Evolutionary conservation across 2,329 filamentous ascomycete species (phyloP).

Genomic region (Aspergillus ochraceoroseus): DNA sequence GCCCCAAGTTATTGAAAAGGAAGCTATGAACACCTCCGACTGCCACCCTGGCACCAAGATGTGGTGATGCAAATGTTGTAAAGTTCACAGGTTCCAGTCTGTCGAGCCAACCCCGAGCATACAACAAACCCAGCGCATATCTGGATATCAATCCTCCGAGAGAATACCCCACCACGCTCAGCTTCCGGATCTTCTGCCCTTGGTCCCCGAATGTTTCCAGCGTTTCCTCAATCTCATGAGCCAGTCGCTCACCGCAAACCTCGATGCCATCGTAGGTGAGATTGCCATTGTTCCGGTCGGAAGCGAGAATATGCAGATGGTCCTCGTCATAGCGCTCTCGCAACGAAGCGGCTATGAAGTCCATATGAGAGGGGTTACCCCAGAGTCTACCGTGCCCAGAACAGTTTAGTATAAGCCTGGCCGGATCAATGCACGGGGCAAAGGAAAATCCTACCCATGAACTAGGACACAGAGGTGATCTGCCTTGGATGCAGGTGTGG

Average conservation of each 20-base stretch:
- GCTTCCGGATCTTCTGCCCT: slow-evolving; percentile 69
- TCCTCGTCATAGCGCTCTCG: slow-evolving; percentile 48
- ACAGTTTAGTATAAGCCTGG: background rate
- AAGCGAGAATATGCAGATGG: slow-evolving; percentile 52
- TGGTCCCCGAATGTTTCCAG: slow-evolving; percentile 51
- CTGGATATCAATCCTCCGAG: slow-evolving; percentile 80
- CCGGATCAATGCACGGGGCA: background rate
- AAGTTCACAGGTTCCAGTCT: slow-evolving; percentile 84
- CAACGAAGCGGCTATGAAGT: slow-evolving; percentile 51
- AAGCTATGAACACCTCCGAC: slow-evolving; percentile 61
- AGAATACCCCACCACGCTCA: slow-evolving; percentile 86
- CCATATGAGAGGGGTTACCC: slow-evolving; percentile 57
- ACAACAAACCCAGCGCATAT: slow-evolving; percentile 78
- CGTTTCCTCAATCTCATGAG: slow-evolving; percentile 58
- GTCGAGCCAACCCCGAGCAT: slow-evolving; percentile 75
- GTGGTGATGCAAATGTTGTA: slow-evolving; percentile 82
- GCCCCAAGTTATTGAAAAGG: slow-evolving; percentile 78
- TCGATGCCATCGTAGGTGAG: slow-evolving; percentile 65
- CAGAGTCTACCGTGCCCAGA: slow-evolving; percentile 46
- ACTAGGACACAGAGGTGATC: slow-evolving; percentile 59
- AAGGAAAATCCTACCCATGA: slow-evolving; percentile 49
- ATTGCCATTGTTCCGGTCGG: slow-evolving; percentile 53
- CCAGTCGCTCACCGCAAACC: slow-evolving; percentile 62
- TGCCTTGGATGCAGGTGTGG: slow-evolving; percentile 23
- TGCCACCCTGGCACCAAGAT: slow-evolving; percentile 70